Evolutionary conservation across 2,329 filamentous ascomycete genomes (phyloP), one percentile per base, ranked within the genome.

Genomic region (Fusarium verrucosum): DNA sequence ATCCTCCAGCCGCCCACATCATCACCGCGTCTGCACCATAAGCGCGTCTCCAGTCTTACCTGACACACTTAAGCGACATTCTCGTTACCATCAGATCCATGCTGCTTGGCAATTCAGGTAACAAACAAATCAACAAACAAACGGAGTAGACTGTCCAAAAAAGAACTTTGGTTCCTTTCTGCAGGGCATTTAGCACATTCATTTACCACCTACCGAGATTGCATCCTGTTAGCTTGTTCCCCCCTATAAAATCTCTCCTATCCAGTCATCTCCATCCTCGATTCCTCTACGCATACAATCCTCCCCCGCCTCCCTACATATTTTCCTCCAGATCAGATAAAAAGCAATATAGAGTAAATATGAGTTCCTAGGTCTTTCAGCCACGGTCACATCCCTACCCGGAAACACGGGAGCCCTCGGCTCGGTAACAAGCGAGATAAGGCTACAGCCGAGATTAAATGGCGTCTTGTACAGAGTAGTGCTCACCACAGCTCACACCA

Each of bases 341-440:
- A n/a, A 23, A 23, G 8, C 23, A 23, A 23, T 5, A 5, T 5
- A 23, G 23, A 23, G 42, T n/a, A 20, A 45, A 6, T 5, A 8
- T 36, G 11, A 16, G 35, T 46, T 32, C 32, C 35, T 63, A 23
- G 5, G 8, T 23, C 23, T 23, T 30, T 44, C 22, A 47, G 49
- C 55, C 33, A 40, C 36, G 37, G 16, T 16, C 30, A 13, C 35
- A 26, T 52, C 38, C 11, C 28, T 17, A 23, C 26, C 45, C 40
- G 56, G 38, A 17, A 58, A 38, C 14, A 45, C 57, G 56, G 60
- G 60, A 59, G 43, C 54, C 36, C 10, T 32, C 30, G 30, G 30
- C 30, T 63, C 60, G 60, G 60, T 25, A 49, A 46, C 43, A 65
- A 63, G 60, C 60, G 60, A 65, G 46, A 64, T 60, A 59, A 60